phyloP scores from a whole-genome alignment of 352 stramenopile species.

The Phytophthora colocasiae region DNA sequence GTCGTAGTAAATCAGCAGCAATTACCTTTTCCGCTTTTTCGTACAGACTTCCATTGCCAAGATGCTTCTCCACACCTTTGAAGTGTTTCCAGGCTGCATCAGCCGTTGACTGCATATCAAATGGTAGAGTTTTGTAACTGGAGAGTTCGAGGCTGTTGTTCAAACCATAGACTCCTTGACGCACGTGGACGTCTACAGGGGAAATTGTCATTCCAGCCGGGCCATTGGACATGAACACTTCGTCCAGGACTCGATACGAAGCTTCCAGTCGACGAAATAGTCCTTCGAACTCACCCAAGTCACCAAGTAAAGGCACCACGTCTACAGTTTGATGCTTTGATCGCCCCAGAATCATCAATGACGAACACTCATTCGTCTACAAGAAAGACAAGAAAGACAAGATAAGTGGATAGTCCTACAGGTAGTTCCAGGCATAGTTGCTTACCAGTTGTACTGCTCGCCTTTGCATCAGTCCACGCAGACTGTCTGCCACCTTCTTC shows the following conservation, averaged over 20 bases:
- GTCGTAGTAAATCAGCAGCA: neutral
- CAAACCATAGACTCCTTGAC: slow-evolving; percentile 20
- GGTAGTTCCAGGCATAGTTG: neutral
- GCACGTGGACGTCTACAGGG: slow-evolving; percentile 26
- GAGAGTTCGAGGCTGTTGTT: slow-evolving; percentile 31
- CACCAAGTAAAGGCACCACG: slow-evolving; percentile 14
- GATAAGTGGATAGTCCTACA: neutral
- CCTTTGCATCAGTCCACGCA: slow-evolving; percentile 44
- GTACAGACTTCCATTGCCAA: slow-evolving; percentile 26
- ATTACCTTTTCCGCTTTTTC: slow-evolving; percentile 28
- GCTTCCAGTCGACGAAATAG: slow-evolving; percentile 24
- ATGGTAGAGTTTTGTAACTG: slow-evolving; percentile 30
- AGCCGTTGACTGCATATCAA: slow-evolving; percentile 7
- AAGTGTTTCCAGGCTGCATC: slow-evolving; percentile 30
- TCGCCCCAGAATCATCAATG: slow-evolving; percentile 6
- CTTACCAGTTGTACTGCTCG: slow-evolving; percentile 16
- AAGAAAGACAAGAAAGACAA: neutral
- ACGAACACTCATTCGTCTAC: slow-evolving; percentile 20
- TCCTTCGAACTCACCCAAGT: slow-evolving; percentile 19
- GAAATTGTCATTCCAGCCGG: slow-evolving; percentile 13
- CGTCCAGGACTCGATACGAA: slow-evolving; percentile 17
- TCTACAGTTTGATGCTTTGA: slow-evolving; percentile 1
- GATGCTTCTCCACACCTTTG: slow-evolving; percentile 33
- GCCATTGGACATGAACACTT: slow-evolving; percentile 31
- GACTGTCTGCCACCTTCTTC: slow-evolving; percentile 41